These are phyloP conservation scores for Skeletonema marinoi DNA, from an alignment of 108 stramenopile genomes.

Conservation along the genomic window DNA sequence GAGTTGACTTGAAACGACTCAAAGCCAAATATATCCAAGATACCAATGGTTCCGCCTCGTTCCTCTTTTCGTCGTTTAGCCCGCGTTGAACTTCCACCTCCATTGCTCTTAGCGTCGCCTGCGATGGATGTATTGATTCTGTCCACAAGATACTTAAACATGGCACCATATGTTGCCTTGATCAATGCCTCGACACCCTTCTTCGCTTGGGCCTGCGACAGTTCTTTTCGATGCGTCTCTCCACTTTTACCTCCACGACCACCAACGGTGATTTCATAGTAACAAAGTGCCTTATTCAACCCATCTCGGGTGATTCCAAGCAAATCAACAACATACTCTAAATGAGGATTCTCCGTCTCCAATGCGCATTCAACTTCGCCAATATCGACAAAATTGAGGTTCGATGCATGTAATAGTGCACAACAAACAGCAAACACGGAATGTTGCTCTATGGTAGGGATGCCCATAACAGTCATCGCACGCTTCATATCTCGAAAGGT, in stretches of 20 bases:
- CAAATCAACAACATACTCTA: conserved; percentile 43
- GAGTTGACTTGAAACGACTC: conserved; percentile 80
- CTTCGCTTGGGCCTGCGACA: conserved; percentile 56
- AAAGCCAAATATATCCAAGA: conserved; percentile 90
- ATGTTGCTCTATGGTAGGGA: conserved; percentile 59
- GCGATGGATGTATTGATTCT: conserved; percentile 79
- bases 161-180: conserved; percentile 74
- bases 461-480: conserved; percentile 67
- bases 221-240: conserved; percentile 40
- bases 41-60: not conserved
- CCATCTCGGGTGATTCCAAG: conserved; percentile 43
- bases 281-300: conserved; percentile 50
- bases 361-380: conserved; percentile 52
- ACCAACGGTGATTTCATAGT: conserved; percentile 48
- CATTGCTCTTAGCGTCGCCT: conserved; percentile 7
- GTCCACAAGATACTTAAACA: conserved; percentile 68
- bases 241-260: conserved; percentile 9
- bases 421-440: conserved; percentile 68
- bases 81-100: not conserved
- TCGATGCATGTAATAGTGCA: conserved; percentile 89
- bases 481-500: conserved; percentile 66
- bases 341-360: conserved; percentile 65
- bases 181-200: conserved; percentile 77
- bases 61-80: not conserved
- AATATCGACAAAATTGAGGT: conserved; percentile 66